Percentiles rank a stretch among this genome's conserved stretches.
These are phyloP conservation scores for Acacia pycnantha DNA, from an alignment of 331 rosid species.

Conservation along the genomic window DNA sequence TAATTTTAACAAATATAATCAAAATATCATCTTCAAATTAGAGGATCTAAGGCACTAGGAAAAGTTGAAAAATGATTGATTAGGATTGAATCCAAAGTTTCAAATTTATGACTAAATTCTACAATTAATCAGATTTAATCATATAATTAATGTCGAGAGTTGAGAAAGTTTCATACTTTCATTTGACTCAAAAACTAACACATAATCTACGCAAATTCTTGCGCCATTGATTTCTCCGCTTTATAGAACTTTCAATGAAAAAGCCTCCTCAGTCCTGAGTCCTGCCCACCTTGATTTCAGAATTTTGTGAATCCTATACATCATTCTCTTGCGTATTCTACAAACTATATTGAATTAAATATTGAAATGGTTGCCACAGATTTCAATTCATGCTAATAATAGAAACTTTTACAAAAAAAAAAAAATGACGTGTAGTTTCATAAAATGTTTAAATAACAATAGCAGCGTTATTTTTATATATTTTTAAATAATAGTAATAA, in stretches of 20 bases:
- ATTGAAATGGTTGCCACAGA: background rate
- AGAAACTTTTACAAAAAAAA: too few species aligned
- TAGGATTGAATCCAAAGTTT: background rate
- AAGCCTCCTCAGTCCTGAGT: too few species aligned
- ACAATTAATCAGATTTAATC: background rate
- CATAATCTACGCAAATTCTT: background rate
- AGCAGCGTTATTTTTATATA: too few species aligned
- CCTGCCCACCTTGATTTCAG: too few species aligned
- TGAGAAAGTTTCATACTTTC: background rate
- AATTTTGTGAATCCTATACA: too few species aligned
- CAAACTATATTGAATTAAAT: too few species aligned
- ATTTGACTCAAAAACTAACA: background rate
- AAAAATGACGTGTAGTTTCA: too few species aligned
- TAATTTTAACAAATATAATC: too few species aligned
- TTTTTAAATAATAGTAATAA: too few species aligned
- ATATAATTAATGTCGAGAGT: background rate
- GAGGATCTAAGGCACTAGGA: background rate
- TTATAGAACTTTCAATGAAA: background rate
- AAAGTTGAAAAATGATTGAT: background rate
- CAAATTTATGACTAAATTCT: background rate
- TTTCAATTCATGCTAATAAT: background rate
- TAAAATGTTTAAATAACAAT: too few species aligned
- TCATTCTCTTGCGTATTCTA: too few species aligned
- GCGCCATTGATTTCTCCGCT: background rate
- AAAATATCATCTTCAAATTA: too few species aligned